Conservation (phyloP, 2,329 filamentous ascomycete species). For the Ceratocystis diversiconidia region DNA sequence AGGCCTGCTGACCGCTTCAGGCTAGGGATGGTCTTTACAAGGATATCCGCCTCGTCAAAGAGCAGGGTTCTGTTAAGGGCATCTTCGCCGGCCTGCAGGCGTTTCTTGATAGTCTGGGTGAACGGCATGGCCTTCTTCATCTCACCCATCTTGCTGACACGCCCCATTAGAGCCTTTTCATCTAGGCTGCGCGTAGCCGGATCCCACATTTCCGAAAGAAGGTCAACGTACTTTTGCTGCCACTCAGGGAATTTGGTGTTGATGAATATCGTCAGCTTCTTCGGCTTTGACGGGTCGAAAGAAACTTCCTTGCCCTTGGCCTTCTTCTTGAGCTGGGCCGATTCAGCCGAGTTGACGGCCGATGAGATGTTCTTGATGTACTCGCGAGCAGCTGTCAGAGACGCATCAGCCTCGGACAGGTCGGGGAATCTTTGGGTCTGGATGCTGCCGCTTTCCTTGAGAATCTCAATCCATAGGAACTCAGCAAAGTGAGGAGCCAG, state of each 20-base stretch:
- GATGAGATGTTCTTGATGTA: conserved; percentile 66
- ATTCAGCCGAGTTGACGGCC: conserved; percentile 77
- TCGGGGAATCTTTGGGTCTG: conserved; percentile 66
- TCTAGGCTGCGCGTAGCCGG: conserved; percentile 46
- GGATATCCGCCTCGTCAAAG: conserved; percentile 69
- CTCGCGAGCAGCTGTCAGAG: conserved; percentile 61
- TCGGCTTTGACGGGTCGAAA: conserved; percentile 84
- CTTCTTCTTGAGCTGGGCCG: conserved; percentile 70
- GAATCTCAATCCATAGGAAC: conserved; percentile 83
- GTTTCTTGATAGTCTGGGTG: conserved; percentile 72
- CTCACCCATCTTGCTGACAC: conserved; percentile 69
- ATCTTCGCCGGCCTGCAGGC: conserved; percentile 57
- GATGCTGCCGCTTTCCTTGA: conserved; percentile 61
- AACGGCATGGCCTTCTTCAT: conserved; percentile 99
- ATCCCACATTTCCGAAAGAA: conserved; percentile 59
- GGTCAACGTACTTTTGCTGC: conserved; percentile 81
- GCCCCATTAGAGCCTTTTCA: conserved; percentile 66
- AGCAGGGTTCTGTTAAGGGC: conserved; percentile 74
- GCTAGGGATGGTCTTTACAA: conserved; percentile 64
- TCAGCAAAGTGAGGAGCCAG: conserved; percentile 91
- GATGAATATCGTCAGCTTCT: conserved; percentile 77
- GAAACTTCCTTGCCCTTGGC: conserved; percentile 75
- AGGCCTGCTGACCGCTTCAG: conserved; percentile 63
- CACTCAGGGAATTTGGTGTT: conserved; percentile 71
- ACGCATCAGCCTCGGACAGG: conserved; percentile 49